Percentiles rank a stretch among this genome's conserved stretches.
Conservation (phyloP, 1,284 basidiomycete genomes). For the Fomitopsis palustris region DNA sequence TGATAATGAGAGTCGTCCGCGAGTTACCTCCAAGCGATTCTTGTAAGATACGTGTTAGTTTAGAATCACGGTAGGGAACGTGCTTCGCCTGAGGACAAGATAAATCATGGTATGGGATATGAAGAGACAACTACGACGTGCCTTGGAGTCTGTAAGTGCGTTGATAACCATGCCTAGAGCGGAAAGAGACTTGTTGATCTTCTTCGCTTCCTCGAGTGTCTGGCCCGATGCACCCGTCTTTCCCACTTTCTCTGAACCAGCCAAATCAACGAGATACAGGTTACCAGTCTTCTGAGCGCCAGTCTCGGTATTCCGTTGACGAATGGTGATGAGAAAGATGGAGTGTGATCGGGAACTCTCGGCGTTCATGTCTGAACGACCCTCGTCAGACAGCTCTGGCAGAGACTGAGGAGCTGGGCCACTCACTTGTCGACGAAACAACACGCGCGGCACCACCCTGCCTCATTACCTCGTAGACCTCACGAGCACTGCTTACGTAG, state of each 20-base stretch:
- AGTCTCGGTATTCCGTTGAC: slow-evolving; percentile 94
- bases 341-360: slow-evolving; percentile 99
- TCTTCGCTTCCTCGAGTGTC: slow-evolving; percentile 99
- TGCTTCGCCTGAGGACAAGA: slow-evolving; percentile 74
- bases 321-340: slow-evolving; percentile 97
- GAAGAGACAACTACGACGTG: slow-evolving; percentile 29
- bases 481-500: slow-evolving; percentile 94
- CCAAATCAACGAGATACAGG: slow-evolving; percentile 96
- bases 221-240: slow-evolving; percentile 99
- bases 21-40: slow-evolving; percentile 99
- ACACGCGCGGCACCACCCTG: slow-evolving; percentile 91
- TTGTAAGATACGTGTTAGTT: slow-evolving; percentile 98
- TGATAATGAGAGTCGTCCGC: slow-evolving; percentile 97
- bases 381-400: slow-evolving; percentile 6
- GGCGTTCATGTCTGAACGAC: slow-evolving; percentile 91
- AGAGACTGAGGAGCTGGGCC: background rate
- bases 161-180: slow-evolving; percentile 99
- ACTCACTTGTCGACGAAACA: slow-evolving; percentile 92
- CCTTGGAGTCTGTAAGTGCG: slow-evolving; percentile 95
- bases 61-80: slow-evolving; percentile 98
- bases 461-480: slow-evolving; percentile 99
- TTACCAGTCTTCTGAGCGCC: slow-evolving; percentile 97
- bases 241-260: slow-evolving; percentile 98
- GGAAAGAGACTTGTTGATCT: slow-evolving; percentile 98
- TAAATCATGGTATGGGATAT: background rate